Evolutionary conservation across 83 land plant species (phyloP).

Genomic region (Diphasiastrum complanatum): DNA sequence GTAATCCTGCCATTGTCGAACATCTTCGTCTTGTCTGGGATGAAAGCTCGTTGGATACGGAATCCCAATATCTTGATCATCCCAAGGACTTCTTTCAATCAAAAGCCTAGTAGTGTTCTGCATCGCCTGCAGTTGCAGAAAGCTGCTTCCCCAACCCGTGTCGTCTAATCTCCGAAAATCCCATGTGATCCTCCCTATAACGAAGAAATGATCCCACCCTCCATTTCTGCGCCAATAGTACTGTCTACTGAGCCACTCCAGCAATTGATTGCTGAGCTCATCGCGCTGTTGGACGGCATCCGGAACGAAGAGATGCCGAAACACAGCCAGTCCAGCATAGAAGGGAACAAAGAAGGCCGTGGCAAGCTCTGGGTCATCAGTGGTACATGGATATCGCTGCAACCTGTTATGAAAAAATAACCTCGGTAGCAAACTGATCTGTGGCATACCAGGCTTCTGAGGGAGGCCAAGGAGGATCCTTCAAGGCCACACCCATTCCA

Average conservation of each 20-base stretch:
- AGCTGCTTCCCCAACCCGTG: constrained; percentile 19
- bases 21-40: constrained; percentile 12
- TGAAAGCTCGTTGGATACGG: constrained; percentile 30
- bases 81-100: constrained; percentile 27
- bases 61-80: constrained; percentile 11
- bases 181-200: constrained; percentile 9
- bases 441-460: constrained; percentile 23
- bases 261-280: background rate
- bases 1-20: constrained; percentile 9
- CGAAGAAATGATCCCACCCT: constrained; percentile 1
- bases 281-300: background rate
- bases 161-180: constrained; percentile 2
- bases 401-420: constrained; percentile 22
- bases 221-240: background rate
- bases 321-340: constrained; percentile 22
- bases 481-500: background rate
- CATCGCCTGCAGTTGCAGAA: constrained; percentile 10
- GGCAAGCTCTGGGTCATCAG: constrained; percentile 21
- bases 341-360: constrained; percentile 25
- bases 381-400: constrained; percentile 18
- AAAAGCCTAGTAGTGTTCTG: constrained; percentile 17
- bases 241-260: background rate
- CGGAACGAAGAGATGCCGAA: constrained; percentile 10
- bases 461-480: constrained; percentile 3
- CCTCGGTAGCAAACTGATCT: constrained; percentile 25